phyloP scores from a whole-genome alignment of 2,329 filamentous ascomycete species.

The Colletotrichum australisinense region DNA sequence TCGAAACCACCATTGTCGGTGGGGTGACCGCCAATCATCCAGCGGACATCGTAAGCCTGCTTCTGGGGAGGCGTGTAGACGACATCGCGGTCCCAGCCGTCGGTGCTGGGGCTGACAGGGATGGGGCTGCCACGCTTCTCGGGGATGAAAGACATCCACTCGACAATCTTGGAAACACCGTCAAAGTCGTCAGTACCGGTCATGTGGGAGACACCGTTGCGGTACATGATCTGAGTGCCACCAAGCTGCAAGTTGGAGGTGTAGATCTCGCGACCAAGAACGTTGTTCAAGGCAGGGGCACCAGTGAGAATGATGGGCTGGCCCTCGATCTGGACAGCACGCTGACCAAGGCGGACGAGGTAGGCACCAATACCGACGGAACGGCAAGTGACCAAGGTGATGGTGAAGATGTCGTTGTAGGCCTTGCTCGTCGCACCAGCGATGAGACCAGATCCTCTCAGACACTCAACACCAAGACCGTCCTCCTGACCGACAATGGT shows the following conservation, averaged over 20 bases:
- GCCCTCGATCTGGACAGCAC: conserved; percentile 98
- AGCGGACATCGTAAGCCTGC: conserved; percentile 91
- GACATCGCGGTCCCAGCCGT: conserved; percentile 94
- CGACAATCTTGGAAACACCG: conserved; percentile 96
- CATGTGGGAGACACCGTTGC: conserved; percentile 99
- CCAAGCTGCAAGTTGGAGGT: conserved; percentile 98
- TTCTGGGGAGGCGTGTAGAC: conserved; percentile 84
- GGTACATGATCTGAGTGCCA: conserved; percentile 99
- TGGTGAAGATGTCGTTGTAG: conserved; percentile 99
- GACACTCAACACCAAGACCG: conserved; percentile 95
- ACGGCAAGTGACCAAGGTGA: conserved; percentile 96
- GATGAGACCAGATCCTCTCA: conserved; percentile 97
- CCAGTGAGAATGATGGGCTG: conserved; percentile 99
- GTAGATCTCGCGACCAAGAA: conserved; percentile 97
- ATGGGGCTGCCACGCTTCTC: conserved; percentile 94
- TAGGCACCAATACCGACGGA: conserved; percentile 99
- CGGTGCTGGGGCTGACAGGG: conserved; percentile 87
- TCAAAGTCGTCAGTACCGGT: conserved; percentile 97
- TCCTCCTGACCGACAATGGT: conserved; percentile 95
- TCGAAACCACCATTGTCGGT: conserved; percentile 83
- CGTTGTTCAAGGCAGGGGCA: conserved; percentile 97
- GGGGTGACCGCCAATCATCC: conserved; percentile 90
- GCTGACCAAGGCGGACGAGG: conserved; percentile 96
- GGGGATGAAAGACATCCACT: conserved; percentile 97
- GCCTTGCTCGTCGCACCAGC: conserved; percentile 96